Percentiles rank a stretch among this genome's conserved stretches.
phyloP scores from a whole-genome alignment of 1,284 basidiomycete species.

The Sphaerobolus stellatus region DNA sequence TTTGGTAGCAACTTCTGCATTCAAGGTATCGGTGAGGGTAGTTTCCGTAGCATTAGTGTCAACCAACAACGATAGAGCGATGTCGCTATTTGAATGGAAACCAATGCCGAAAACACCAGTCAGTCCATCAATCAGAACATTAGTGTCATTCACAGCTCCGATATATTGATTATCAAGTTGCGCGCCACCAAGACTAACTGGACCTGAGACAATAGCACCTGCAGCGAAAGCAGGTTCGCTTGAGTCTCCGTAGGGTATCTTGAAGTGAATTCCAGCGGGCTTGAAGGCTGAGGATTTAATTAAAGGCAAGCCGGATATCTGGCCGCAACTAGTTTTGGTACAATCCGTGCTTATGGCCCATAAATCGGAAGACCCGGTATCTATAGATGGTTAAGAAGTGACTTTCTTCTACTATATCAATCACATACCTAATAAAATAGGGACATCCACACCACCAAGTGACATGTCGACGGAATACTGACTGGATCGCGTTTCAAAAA shows the following conservation, averaged over 20 bases:
- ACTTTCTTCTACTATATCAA: background rate
- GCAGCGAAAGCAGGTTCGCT: slow-evolving; percentile 49
- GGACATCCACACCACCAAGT: slow-evolving; percentile 40
- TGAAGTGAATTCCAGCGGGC: slow-evolving; percentile 33
- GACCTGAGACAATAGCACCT: slow-evolving; percentile 39
- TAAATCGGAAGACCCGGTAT: slow-evolving; percentile 57
- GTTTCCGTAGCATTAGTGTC: background rate
- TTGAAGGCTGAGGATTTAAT: slow-evolving; percentile 24
- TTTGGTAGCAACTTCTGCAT: slow-evolving; percentile 32
- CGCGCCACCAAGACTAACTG: background rate
- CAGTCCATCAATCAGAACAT: slow-evolving; percentile 45
- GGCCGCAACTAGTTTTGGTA: slow-evolving; percentile 37
- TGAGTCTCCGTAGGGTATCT: slow-evolving; percentile 57
- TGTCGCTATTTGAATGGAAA: slow-evolving; percentile 35
- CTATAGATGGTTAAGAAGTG: slow-evolving; percentile 16
- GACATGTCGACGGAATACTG: slow-evolving; percentile 47
- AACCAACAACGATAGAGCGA: slow-evolving; percentile 10
- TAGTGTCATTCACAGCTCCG: slow-evolving; percentile 53
- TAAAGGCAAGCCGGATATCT: slow-evolving; percentile 31
- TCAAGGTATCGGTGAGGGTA: slow-evolving; percentile 4
- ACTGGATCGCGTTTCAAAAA: slow-evolving; percentile 25
- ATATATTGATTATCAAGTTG: slow-evolving; percentile 41
- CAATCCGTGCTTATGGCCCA: slow-evolving; percentile 49
- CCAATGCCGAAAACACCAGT: slow-evolving; percentile 58
- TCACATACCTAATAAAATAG: slow-evolving; percentile 33